A percentile compares a stretch with the other conserved stretches of the same genome.
Evolutionary conservation across 106 monocot species (phyloP).

Genomic region (Iris macrosiphon): DNA sequence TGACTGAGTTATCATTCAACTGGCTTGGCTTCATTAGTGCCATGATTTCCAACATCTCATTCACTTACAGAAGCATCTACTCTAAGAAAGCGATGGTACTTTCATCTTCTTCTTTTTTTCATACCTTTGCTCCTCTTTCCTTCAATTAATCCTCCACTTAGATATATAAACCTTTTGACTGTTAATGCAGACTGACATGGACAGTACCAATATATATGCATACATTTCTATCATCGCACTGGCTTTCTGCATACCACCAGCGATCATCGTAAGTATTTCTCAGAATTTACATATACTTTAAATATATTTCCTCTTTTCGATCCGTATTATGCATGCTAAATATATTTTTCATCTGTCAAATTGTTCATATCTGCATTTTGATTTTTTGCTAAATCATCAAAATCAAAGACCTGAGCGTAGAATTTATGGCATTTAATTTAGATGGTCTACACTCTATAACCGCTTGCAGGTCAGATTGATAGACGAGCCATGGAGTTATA

Average conservation of each 20-base stretch:
- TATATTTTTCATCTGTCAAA: no score
- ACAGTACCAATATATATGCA: conserved; percentile 98
- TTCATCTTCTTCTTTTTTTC: conserved; percentile 21
- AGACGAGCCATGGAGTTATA: no score
- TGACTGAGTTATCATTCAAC: conserved; percentile 98
- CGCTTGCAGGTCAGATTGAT: no score
- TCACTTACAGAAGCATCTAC: conserved; percentile 97
- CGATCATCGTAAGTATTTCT: conserved; percentile 75
- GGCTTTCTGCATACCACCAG: conserved; percentile 86
- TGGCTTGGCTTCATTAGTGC: conserved; percentile 97
- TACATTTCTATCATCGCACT: conserved; percentile 96
- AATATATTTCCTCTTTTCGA: no score
- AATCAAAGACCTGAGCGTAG: no score
- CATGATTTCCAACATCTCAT: conserved; percentile 99
- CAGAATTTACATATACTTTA: no score
- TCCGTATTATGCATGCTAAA: no score
- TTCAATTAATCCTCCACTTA: not conserved
- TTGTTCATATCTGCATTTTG: no score
- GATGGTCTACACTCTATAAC: no score
- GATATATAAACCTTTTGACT: no score
- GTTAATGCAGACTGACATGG: conserved; percentile 79
- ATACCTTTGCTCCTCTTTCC: not conserved
- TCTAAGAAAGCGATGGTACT: conserved; percentile 99
- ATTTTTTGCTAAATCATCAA: no score
- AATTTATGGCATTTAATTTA: no score